Conservation (phyloP, 2,329 filamentous ascomycete species). For the Botrytis sinoallii region DNA sequence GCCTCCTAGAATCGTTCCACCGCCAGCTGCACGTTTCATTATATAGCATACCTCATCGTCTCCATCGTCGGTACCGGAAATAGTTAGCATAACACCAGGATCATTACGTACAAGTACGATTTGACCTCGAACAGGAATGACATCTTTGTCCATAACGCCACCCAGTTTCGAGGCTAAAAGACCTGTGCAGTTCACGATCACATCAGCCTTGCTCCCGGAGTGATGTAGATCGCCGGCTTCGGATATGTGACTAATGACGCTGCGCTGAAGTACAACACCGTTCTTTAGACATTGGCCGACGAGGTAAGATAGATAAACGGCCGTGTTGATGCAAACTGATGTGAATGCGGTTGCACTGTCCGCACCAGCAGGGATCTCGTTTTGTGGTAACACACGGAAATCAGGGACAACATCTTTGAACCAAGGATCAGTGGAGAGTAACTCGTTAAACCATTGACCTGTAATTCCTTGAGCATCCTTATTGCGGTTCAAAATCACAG, state of each 20-base stretch:
- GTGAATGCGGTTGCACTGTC: slow-evolving; percentile 74
- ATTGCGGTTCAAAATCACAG: slow-evolving; percentile 48
- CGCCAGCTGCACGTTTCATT: slow-evolving; percentile 65
- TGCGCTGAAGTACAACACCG: slow-evolving; percentile 66
- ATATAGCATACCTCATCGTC: slow-evolving; percentile 63
- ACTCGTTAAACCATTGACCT: slow-evolving; percentile 54
- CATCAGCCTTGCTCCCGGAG: slow-evolving; percentile 54
- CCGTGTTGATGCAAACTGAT: slow-evolving; percentile 87
- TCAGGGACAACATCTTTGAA: slow-evolving; percentile 69
- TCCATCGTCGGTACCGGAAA: slow-evolving; percentile 63
- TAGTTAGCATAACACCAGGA: slow-evolving; percentile 55
- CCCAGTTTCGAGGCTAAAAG: slow-evolving; percentile 72
- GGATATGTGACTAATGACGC: slow-evolving; percentile 63
- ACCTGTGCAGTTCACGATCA: slow-evolving; percentile 84
- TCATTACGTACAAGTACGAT: slow-evolving; percentile 66
- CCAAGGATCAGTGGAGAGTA: slow-evolving; percentile 69
- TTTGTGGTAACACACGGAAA: slow-evolving; percentile 58
- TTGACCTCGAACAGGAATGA: slow-evolving; percentile 79
- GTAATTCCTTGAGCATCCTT: slow-evolving; percentile 28
- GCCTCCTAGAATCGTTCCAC: slow-evolving; percentile 66
- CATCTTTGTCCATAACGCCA: slow-evolving; percentile 71
- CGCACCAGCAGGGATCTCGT: slow-evolving; percentile 60
- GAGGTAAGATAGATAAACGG: slow-evolving; percentile 84
- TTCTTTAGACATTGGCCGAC: slow-evolving; percentile 73
- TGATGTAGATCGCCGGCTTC: slow-evolving; percentile 64